Evolutionary conservation across 169 alveolate species (phyloP).

Genomic region (Eimeria sp.): DNA sequence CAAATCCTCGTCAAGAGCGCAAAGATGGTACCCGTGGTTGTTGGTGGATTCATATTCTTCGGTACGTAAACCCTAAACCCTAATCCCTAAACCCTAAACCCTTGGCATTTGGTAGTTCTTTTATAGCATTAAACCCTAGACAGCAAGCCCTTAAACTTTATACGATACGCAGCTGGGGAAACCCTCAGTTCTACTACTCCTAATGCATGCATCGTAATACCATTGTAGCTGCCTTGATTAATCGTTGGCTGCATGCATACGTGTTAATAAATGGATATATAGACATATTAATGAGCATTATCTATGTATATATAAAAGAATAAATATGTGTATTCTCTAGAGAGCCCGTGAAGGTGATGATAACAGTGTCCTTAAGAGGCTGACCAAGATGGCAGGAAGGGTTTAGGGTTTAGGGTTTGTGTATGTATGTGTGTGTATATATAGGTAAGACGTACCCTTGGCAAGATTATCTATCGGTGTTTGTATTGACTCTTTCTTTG

Average conservation of each 20-base stretch:
- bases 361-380: not conserved
- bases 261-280: too few species aligned
- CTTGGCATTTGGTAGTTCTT: not conserved
- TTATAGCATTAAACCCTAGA: too few species aligned
- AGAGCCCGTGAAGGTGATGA: too few species aligned
- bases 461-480: slow-evolving; percentile 93
- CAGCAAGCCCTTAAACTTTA: not conserved
- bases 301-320: too few species aligned
- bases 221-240: too few species aligned
- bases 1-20: slow-evolving; percentile 95
- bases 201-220: too few species aligned
- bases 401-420: not conserved
- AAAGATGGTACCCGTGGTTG: slow-evolving; percentile 95
- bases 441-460: slow-evolving; percentile 91
- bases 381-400: not conserved
- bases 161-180: not conserved
- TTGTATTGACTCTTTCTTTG: slow-evolving; percentile 91
- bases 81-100: slow-evolving; percentile 1
- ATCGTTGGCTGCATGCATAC: too few species aligned
- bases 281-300: too few species aligned
- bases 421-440: not conserved
- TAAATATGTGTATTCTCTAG: too few species aligned
- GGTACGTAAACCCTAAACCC: slow-evolving; percentile 64
- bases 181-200: not conserved
- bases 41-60: slow-evolving; percentile 93